Percentiles rank a stretch among this genome's conserved stretches.
Evolutionary conservation across 257 asterid genomes (phyloP).

Genomic region (Solanum ahanhuiri): DNA sequence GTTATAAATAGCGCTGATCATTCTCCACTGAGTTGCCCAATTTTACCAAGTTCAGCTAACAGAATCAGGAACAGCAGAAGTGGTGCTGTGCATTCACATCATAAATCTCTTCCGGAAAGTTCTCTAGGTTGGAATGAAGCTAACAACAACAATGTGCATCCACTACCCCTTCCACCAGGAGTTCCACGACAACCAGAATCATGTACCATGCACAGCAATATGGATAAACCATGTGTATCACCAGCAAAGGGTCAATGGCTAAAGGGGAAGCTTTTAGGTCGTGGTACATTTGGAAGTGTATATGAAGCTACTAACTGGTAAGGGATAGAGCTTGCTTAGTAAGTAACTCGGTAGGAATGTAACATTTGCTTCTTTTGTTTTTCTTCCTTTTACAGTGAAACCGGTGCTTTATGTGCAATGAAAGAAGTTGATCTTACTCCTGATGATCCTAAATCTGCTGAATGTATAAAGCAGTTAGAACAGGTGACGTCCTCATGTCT

Average conservation of each 20-base stretch:
- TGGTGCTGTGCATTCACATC: constrained; percentile 6
- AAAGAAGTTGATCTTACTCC: constrained; percentile 75
- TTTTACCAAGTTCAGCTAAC: constrained; percentile 11
- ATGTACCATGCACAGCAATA: constrained; percentile 18
- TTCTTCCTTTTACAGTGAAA: constrained; percentile 45
- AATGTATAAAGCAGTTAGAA: constrained; percentile 68
- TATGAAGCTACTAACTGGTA: constrained; percentile 76
- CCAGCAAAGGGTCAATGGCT: constrained; percentile 65
- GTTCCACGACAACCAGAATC: constrained; percentile 29
- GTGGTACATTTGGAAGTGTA: constrained; percentile 84
- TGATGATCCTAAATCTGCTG: constrained; percentile 60
- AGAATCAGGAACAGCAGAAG: constrained; percentile 10
- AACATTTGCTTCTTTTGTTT: not conserved
- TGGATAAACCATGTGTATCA: constrained; percentile 28
- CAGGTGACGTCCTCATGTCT: constrained; percentile 44
- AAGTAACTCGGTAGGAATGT: not conserved
- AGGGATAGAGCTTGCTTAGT: not conserved
- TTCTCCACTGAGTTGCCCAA: constrained; percentile 47
- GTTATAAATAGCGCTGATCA: constrained; percentile 23
- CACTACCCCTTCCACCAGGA: constrained; percentile 74
- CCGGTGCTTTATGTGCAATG: constrained; percentile 84
- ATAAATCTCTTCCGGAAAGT: constrained; percentile 40
- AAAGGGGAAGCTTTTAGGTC: constrained; percentile 67
- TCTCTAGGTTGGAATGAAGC: constrained; percentile 22
- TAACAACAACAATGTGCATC: constrained; percentile 38